phyloP scores from a whole-genome alignment of 257 asterid genomes.

The Dorcoceras hygrometricum region DNA sequence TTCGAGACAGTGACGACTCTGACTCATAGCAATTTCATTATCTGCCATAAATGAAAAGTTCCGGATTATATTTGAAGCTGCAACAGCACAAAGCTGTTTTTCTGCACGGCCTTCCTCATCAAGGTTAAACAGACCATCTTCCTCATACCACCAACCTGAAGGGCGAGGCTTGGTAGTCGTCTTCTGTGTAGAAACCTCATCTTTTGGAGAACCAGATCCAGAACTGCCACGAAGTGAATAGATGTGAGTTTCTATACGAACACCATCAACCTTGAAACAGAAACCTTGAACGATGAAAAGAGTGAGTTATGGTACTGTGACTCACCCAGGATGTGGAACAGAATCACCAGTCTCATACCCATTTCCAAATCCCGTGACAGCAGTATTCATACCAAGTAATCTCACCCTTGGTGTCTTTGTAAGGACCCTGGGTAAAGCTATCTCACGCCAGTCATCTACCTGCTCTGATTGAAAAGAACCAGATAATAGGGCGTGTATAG shows the following conservation, averaged over 20 bases:
- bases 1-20: constrained; percentile 89
- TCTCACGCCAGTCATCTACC: constrained; percentile 99
- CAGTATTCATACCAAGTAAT: constrained; percentile 63
- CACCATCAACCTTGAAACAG: constrained; percentile 10
- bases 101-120: constrained; percentile 93
- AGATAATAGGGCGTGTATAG: neutral
- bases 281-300: constrained; percentile 12
- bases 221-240: constrained; percentile 34
- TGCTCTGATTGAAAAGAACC: constrained; percentile 34
- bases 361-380: constrained; percentile 85
- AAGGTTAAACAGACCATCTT: constrained; percentile 88
- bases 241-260: constrained; percentile 7
- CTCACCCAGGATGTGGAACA: constrained; percentile 55
- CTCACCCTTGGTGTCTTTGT: constrained; percentile 72
- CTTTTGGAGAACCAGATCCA: constrained; percentile 57
- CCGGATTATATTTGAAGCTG: constrained; percentile 87
- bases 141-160: constrained; percentile 95
- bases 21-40: constrained; percentile 93
- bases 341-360: constrained; percentile 70
- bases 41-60: constrained; percentile 98
- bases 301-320: neutral
- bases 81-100: constrained; percentile 90
- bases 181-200: constrained; percentile 57
- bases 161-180: constrained; percentile 49
- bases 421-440: constrained; percentile 81